These are phyloP conservation scores for Stropharia rugosoannulata DNA, from an alignment of 768 basidiomycete genomes.

Conservation along the genomic window DNA sequence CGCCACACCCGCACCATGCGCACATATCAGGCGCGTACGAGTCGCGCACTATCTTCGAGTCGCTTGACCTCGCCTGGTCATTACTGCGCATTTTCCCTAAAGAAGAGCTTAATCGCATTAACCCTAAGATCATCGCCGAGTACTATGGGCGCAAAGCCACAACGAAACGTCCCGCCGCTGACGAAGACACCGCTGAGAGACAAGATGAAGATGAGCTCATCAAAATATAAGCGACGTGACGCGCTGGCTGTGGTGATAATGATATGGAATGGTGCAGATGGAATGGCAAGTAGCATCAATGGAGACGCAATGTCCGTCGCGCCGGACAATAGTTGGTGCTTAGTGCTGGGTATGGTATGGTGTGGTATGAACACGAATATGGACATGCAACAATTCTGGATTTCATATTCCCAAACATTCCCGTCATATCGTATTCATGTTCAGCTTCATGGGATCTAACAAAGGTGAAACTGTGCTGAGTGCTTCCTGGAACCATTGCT, in stretches of 20 bases:
- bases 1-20: too few relatives aligned
- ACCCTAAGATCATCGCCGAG: constrained; percentile 92
- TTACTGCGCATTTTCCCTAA: constrained; percentile 98
- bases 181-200: constrained; percentile 47
- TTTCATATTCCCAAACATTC: too few relatives aligned
- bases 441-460: too few relatives aligned
- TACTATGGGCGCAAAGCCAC: constrained; percentile 88
- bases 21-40: constrained; percentile 76
- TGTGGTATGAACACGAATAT: neutral
- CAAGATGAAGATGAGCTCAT: constrained; percentile 32
- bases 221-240: constrained; percentile 17
- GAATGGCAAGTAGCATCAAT: neutral
- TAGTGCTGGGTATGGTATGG: neutral
- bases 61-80: constrained; percentile 95
- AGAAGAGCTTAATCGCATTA: constrained; percentile 97
- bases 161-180: constrained; percentile 46
- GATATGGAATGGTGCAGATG: neutral
- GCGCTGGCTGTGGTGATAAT: neutral
- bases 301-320: neutral
- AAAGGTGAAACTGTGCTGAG: too few relatives aligned
- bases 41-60: constrained; percentile 94
- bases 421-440: too few relatives aligned
- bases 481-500: too few relatives aligned
- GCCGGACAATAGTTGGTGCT: neutral
- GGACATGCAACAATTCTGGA: neutral